These are phyloP conservation scores for Wolfiporia cocos DNA, from an alignment of 1,284 basidiomycete species.

Conservation along the genomic window DNA sequence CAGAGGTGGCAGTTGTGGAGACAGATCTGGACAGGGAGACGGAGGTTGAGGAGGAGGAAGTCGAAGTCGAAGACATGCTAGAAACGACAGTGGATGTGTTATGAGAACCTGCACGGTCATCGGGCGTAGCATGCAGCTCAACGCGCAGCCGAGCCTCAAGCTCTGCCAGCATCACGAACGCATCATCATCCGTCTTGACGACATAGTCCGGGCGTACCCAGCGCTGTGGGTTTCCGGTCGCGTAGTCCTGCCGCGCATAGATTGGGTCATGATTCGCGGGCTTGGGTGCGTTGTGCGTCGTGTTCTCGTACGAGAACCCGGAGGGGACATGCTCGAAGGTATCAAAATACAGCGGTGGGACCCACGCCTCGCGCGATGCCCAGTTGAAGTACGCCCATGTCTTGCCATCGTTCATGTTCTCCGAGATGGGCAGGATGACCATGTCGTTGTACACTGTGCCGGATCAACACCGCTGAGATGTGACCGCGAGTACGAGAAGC, in stretches of 20 bases:
- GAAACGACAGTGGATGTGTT: neutral
- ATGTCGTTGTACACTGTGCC: conserved; percentile 82
- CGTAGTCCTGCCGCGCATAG: conserved; percentile 47
- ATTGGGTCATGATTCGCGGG: conserved; percentile 65
- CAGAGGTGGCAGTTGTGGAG: neutral
- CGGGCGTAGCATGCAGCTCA: conserved; percentile 44
- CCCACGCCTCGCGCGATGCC: conserved; percentile 89
- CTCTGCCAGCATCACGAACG: conserved; percentile 91
- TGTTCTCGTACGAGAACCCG: conserved; percentile 56
- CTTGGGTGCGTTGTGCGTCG: conserved; percentile 43
- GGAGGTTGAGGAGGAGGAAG: neutral
- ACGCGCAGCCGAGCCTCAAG: conserved; percentile 81
- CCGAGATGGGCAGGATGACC: conserved; percentile 75
- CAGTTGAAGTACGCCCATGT: conserved; percentile 82
- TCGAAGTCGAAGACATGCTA: neutral
- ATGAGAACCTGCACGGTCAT: conserved; percentile 7
- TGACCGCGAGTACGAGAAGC: neutral
- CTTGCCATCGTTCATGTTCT: conserved; percentile 94
- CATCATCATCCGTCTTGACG: conserved; percentile 91
- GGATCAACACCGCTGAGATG: conserved; percentile 1
- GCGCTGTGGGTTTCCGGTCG: conserved; percentile 33
- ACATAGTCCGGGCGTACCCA: conserved; percentile 88
- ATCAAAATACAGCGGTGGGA: conserved; percentile 67
- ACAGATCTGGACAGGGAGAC: neutral
- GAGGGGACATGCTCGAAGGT: conserved; percentile 24